phyloP scores from a whole-genome alignment of 2,329 filamentous ascomycete species.

The Colletotrichum graminicola region DNA sequence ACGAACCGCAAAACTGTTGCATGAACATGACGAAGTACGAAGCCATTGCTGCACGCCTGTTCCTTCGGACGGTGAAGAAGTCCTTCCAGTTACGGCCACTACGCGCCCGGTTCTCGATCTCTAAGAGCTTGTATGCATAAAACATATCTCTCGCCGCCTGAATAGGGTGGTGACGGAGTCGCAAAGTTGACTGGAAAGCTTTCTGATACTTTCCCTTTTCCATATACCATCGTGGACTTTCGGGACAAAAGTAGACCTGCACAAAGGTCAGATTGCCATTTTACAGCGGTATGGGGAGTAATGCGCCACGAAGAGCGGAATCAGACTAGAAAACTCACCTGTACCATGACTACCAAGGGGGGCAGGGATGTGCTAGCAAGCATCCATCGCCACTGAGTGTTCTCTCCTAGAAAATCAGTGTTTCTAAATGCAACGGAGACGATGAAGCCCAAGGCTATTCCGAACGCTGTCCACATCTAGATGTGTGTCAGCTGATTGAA shows the following conservation, averaged over 20 bases:
- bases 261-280: neutral
- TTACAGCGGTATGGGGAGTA: no score
- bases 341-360: conserved; percentile 62
- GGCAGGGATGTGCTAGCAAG: conserved; percentile 67
- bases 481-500: neutral
- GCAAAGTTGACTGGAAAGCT: conserved; percentile 59
- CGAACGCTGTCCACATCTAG: conserved; percentile 49
- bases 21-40: conserved; percentile 55
- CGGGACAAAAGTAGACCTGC: conserved; percentile 65
- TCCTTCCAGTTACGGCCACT: conserved; percentile 51
- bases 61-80: conserved; percentile 53
- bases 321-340: conserved; percentile 42
- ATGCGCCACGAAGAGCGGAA: neutral
- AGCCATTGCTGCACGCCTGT: conserved; percentile 52
- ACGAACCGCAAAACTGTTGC: conserved; percentile 51
- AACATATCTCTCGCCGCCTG: conserved; percentile 65
- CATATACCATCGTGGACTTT: conserved; percentile 67
- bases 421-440: conserved; percentile 51
- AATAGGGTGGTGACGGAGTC: conserved; percentile 60
- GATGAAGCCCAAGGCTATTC: conserved; percentile 56
- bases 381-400: conserved; percentile 53
- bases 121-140: conserved; percentile 58
- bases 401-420: conserved; percentile 50
- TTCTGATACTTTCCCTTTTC: conserved; percentile 60
- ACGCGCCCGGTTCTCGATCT: conserved; percentile 49